Conservation (phyloP, 1,284 basidiomycete species). For the Boletus semigastroideus region DNA sequence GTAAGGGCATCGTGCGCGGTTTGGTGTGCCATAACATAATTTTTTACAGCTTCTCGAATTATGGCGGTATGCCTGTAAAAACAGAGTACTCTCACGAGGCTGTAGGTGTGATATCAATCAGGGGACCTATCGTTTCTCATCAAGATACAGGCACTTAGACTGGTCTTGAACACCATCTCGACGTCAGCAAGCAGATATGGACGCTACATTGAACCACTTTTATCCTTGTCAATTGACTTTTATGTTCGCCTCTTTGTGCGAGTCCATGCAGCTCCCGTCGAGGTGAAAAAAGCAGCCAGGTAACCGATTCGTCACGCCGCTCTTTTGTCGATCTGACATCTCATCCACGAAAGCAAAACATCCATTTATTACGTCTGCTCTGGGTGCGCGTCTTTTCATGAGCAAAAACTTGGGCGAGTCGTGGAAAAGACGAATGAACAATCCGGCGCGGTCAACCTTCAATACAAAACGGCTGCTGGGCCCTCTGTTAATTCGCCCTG, state of each 20-base stretch:
- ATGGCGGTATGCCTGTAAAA: conserved; percentile 91
- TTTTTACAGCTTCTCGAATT: conserved; percentile 80
- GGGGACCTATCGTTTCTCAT: conserved; percentile 2
- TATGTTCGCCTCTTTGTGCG: conserved; percentile 93
- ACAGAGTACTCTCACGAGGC: conserved; percentile 95
- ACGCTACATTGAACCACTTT: conserved; percentile 86
- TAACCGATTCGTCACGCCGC: conserved; percentile 36
- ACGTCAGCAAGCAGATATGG: conserved; percentile 91
- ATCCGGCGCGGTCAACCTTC: conserved; percentile 53
- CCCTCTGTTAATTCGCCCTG: conserved; percentile 72
- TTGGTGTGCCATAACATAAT: background rate
- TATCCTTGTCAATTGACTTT: conserved; percentile 96
- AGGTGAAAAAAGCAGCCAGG: conserved; percentile 86
- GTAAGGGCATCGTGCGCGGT: conserved; percentile 40
- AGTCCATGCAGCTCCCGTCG: conserved; percentile 72
- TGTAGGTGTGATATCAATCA: conserved; percentile 43
- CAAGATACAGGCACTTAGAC: conserved; percentile 71
- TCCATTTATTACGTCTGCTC: conserved; percentile 82
- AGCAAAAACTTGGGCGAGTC: conserved; percentile 76
- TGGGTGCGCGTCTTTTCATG: conserved; percentile 76
- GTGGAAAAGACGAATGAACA: conserved; percentile 55
- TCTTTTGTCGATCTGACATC: conserved; percentile 3
- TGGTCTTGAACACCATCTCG: conserved; percentile 85
- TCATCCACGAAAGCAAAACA: conserved; percentile 59
- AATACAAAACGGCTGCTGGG: conserved; percentile 74